Evolutionary conservation across 2,329 filamentous ascomycete species (phyloP).

Genomic region (Neofusicoccum cordaticola): DNA sequence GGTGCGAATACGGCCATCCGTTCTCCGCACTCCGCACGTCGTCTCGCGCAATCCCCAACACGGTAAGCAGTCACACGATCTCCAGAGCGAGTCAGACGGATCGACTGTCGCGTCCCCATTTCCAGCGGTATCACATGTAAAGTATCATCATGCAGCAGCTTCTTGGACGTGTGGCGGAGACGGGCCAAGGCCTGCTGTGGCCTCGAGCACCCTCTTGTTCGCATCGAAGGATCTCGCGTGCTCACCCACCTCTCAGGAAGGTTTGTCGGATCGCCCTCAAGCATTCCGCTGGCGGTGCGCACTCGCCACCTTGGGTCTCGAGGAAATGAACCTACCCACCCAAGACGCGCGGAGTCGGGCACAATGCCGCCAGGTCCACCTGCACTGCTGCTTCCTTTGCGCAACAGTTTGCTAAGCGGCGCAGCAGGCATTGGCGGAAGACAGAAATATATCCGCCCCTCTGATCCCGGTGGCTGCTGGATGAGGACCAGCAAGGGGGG

Average conservation of each 20-base stretch:
- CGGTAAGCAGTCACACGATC: not conserved
- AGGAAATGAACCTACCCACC: not conserved
- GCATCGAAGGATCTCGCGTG: not conserved
- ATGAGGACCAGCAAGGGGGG: not conserved
- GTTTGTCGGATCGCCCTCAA: not conserved
- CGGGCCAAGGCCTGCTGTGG: not conserved
- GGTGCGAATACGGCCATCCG: not conserved
- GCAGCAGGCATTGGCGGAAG: not conserved
- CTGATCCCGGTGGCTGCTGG: too few species aligned
- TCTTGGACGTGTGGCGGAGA: not conserved
- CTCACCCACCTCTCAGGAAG: not conserved
- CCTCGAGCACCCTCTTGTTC: too few species aligned
- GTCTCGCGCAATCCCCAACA: not conserved
- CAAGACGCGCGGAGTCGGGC: not conserved
- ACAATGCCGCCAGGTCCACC: not conserved
- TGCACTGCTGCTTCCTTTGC: not conserved
- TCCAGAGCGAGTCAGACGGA: not conserved
- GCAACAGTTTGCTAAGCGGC: not conserved
- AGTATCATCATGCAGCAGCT: not conserved
- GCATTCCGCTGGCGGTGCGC: not conserved
- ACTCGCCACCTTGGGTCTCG: not conserved
- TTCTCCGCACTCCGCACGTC: constrained; percentile 1
- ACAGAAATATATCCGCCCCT: too few species aligned
- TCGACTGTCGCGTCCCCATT: not conserved
- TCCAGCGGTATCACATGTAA: not conserved